Evolutionary conservation across 768 basidiomycete species (phyloP), one percentile per base, ranked within the genome.

Genomic region (Hypsizygus marmoreus): DNA sequence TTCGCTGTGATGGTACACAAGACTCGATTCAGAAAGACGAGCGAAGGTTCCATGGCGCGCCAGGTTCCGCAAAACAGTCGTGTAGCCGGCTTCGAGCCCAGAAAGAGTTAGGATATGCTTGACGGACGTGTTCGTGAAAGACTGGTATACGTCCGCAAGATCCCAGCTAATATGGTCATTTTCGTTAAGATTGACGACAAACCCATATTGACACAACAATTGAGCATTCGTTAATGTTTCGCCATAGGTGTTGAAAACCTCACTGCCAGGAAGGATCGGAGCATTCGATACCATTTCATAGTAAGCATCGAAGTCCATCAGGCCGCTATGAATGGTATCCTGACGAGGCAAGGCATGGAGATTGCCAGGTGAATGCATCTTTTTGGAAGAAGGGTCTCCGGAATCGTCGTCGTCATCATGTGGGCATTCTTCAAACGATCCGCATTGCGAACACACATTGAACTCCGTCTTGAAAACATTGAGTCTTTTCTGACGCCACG

Each of bases 171-270:
- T 56, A n/a, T 67, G 58, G 56, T 90, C 87, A 49, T 79, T 71
- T 37, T 84, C 85, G 60, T 90, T 90, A 17, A 73, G 80, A 35
- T 89, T 83, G n/a, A 91, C 72, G 20, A 72, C 60, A 58, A 91
- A 91, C 0, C 89, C 89, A 61, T 91, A 91, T 50, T 76, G 80
- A 12, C 69, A 71, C 40, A 90, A 68, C 11, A 91, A 74, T 55
- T 81, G 67, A 1, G 86, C 79, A 57, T 90, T 91, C 13, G 71
- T 69, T 28, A 90, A 67, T 3, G 68, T 65, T 55, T 78, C 77
- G n/a, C 84, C 82, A 58, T 91, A 92, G 0, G 86, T 86, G 62
- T 92, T 92, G 72, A 81, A 91, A 16, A 89, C 70, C 46, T 91
- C 81, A 8, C 69, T 67, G 30, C 66, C 64, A 0, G 79, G 69